These are phyloP conservation scores for Arthrobotrys conoides DNA, from an alignment of 2,329 filamentous ascomycete species.

Conservation along the genomic window DNA sequence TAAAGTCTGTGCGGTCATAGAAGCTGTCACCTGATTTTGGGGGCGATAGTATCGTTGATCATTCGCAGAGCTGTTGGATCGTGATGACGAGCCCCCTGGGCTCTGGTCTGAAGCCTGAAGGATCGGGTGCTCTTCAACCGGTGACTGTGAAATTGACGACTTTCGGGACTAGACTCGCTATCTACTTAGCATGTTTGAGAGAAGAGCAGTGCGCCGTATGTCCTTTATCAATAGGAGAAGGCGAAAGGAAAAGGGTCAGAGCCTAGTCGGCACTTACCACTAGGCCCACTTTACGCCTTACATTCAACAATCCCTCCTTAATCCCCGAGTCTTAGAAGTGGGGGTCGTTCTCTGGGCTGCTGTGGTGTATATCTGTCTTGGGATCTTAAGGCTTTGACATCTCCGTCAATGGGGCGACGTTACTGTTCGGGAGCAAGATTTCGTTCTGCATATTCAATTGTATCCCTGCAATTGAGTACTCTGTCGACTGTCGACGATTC, in stretches of 20 bases:
- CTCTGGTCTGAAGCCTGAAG: slow-evolving; percentile 4
- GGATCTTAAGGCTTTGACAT: slow-evolving; percentile 31
- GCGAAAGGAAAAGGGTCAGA: background rate
- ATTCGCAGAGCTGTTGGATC: slow-evolving; percentile 32
- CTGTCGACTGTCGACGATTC: background rate
- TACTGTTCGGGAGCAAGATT: slow-evolving; percentile 49
- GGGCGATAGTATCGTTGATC: slow-evolving; percentile 5
- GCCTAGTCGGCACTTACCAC: background rate
- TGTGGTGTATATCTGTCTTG: slow-evolving; percentile 18
- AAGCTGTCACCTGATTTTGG: slow-evolving; percentile 11
- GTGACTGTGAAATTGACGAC: slow-evolving; percentile 1
- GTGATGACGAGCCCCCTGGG: background rate
- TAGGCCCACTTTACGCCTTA: slow-evolving; percentile 37
- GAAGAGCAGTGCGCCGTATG: too few relatives aligned
- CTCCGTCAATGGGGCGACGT: slow-evolving; percentile 37
- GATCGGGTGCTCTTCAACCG: slow-evolving; percentile 17
- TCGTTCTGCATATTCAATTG: slow-evolving; percentile 41
- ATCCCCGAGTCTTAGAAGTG: slow-evolving; percentile 33
- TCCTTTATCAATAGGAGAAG: background rate
- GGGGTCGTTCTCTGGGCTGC: slow-evolving; percentile 41
- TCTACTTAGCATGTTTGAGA: slow-evolving; percentile 2
- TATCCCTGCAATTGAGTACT: too few relatives aligned
- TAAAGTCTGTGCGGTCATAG: slow-evolving; percentile 25
- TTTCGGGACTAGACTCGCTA: slow-evolving; percentile 7
- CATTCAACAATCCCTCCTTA: slow-evolving; percentile 33